Conservation (phyloP, 768 basidiomycete genomes). For the Leccinellum luteum region DNA sequence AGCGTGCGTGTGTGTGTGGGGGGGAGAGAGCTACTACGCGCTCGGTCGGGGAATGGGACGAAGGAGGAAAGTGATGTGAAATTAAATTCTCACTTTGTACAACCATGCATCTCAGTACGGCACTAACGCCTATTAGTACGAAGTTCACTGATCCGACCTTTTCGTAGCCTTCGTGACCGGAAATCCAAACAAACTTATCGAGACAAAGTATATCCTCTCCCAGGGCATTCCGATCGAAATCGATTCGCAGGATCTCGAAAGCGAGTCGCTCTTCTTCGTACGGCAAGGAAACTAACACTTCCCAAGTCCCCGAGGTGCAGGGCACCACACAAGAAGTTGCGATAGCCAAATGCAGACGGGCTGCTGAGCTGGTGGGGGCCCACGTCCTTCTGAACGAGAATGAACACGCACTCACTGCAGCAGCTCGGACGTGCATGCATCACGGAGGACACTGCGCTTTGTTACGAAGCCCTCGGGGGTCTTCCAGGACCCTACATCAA, state of each 20-base stretch:
- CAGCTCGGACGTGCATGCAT: conserved; percentile 55
- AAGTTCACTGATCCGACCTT: conserved; percentile 10
- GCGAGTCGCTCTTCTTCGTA: conserved; percentile 42
- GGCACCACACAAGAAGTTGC: conserved; percentile 92
- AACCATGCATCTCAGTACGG: conserved; percentile 30
- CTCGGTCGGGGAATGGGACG: too few species aligned
- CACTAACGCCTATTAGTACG: not conserved
- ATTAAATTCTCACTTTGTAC: not conserved
- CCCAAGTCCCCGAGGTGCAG: conserved; percentile 87
- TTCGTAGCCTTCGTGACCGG: conserved; percentile 87
- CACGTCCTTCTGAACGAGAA: not conserved
- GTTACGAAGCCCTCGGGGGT: conserved; percentile 84
- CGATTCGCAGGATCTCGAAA: conserved; percentile 74
- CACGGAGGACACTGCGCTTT: conserved; percentile 94
- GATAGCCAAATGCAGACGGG: conserved; percentile 77
- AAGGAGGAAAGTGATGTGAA: not conserved
- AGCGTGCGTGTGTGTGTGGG: too few species aligned
- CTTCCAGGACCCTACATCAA: conserved; percentile 99
- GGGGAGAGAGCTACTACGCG: too few species aligned
- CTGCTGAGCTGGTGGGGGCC: conserved; percentile 69
- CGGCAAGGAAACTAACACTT: not conserved
- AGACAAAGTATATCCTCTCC: conserved; percentile 81
- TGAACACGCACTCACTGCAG: conserved; percentile 1
- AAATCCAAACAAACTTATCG: conserved; percentile 88
- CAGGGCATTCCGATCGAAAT: conserved; percentile 67